Conservation (phyloP, 2,329 filamentous ascomycete species). For the Elsinoe necatrix region DNA sequence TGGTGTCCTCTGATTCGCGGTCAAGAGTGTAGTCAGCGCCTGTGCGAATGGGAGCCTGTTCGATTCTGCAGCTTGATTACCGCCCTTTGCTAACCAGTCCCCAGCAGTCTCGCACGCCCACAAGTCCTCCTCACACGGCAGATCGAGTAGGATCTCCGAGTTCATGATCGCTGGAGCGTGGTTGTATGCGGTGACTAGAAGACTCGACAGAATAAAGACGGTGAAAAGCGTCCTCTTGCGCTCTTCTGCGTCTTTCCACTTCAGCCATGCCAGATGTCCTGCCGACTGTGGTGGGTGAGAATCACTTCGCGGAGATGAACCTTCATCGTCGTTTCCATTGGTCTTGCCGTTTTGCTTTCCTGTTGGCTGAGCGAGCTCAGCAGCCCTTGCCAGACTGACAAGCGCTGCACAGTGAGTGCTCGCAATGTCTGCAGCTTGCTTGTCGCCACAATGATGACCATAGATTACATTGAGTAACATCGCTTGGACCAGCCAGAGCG, state of each 20-base stretch:
- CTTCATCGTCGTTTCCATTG: constrained; percentile 32
- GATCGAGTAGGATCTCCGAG: constrained; percentile 79
- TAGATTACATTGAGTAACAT: constrained; percentile 97
- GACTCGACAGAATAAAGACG: constrained; percentile 83
- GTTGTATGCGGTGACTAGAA: constrained; percentile 87
- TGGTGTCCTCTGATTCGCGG: constrained; percentile 57
- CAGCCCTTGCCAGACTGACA: constrained; percentile 81
- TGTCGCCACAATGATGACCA: constrained; percentile 88
- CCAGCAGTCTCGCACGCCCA: constrained; percentile 77
- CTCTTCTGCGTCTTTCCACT: constrained; percentile 83
- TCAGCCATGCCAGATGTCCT: constrained; percentile 62
- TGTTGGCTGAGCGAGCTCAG: constrained; percentile 59
- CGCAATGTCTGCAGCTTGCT: constrained; percentile 81
- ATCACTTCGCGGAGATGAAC: constrained; percentile 29
- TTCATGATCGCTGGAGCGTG: constrained; percentile 86
- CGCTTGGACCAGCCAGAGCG: constrained; percentile 90
- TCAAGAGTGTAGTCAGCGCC: constrained; percentile 71
- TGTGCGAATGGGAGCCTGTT: constrained; percentile 71
- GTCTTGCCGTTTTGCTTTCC: constrained; percentile 29
- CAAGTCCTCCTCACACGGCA: constrained; percentile 88
- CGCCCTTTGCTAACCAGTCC: constrained; percentile 72
- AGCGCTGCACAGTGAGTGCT: constrained; percentile 85
- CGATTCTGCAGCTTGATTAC: constrained; percentile 57
- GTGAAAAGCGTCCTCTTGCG: constrained; percentile 86
- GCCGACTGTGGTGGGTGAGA: constrained; percentile 23